These are phyloP conservation scores for Vicia faba DNA, from an alignment of 306 rosid species.

Conservation along the genomic window DNA sequence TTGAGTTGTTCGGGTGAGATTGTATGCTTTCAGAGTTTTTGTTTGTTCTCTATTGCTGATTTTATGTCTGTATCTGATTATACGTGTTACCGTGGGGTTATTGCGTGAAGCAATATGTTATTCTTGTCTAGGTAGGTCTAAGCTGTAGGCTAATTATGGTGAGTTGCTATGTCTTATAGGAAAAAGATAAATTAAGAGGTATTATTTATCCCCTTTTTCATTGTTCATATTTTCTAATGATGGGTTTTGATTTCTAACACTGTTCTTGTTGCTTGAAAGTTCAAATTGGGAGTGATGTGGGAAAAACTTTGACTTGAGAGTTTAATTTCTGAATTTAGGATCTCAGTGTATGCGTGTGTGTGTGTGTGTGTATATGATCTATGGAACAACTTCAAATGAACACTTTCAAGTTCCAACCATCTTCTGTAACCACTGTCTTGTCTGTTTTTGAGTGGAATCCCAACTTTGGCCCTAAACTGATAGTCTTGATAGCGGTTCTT, in stretches of 20 bases:
- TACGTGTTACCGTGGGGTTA: neutral
- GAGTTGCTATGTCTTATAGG: neutral
- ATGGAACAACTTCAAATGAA: neutral
- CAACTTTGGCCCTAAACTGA: neutral
- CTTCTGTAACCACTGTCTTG: neutral
- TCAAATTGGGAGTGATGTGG: conserved; percentile 19
- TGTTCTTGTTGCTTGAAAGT: conserved; percentile 33
- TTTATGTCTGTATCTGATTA: neutral
- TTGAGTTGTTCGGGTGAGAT: conserved; percentile 5
- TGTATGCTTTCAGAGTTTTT: conserved; percentile 10
- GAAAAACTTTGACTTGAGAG: neutral
- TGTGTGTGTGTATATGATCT: neutral
- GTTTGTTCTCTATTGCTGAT: neutral
- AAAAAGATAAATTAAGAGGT: neutral
- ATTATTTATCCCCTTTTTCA: neutral
- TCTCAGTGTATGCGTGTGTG: neutral
- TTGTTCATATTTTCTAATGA: neutral
- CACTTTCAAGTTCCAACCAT: neutral
- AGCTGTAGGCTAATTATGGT: conserved; percentile 2
- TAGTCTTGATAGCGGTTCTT: neutral
- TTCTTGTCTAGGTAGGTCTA: neutral
- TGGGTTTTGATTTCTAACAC: conserved; percentile 26
- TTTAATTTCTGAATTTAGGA: conserved; percentile 8
- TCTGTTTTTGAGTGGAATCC: neutral
- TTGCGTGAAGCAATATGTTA: neutral